Percentiles rank a stretch among this genome's conserved stretches.
Conservation (phyloP, 352 stramenopile genomes). For the Halophytophthora polymorphica region DNA sequence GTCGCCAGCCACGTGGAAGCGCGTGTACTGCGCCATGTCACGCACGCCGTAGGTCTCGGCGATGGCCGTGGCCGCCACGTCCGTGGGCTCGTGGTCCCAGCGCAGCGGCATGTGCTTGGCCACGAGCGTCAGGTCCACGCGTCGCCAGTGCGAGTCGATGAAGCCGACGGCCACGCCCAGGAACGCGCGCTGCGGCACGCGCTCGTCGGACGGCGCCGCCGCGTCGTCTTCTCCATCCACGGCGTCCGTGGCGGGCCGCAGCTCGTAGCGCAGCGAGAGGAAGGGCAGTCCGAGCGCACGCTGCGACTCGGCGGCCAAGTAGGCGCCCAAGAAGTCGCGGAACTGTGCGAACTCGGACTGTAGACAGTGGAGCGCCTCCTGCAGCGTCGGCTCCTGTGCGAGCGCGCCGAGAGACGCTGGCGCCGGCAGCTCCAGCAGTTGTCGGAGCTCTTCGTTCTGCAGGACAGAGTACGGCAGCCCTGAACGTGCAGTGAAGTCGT, state of each 20-base stretch:
- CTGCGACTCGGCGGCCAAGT: constrained; percentile 17
- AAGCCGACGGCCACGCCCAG: constrained; percentile 17
- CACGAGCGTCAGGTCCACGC: constrained; percentile 23
- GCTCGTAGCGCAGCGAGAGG: constrained; percentile 18
- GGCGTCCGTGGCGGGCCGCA: constrained; percentile 5
- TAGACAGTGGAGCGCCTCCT: constrained; percentile 12
- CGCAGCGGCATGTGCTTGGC: constrained; percentile 13
- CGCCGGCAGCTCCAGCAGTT: constrained; percentile 13
- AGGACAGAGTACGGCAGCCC: constrained; percentile 14
- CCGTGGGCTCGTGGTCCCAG: constrained; percentile 16
- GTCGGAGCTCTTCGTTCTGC: constrained; percentile 16
- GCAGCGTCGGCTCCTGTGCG: constrained; percentile 1
- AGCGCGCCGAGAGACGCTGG: neutral
- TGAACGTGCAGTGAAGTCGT: neutral
- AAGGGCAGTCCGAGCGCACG: constrained; percentile 23
- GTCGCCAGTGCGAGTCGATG: constrained; percentile 31
- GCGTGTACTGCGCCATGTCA: constrained; percentile 16
- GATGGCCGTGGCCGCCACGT: constrained; percentile 16
- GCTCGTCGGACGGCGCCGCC: constrained; percentile 3
- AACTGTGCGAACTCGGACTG: constrained; percentile 28
- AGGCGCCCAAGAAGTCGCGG: constrained; percentile 10
- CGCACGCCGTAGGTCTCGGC: constrained; percentile 15
- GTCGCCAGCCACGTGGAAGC: constrained; percentile 10
- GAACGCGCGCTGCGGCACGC: constrained; percentile 12
- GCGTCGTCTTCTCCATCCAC: constrained; percentile 4